Base-by-base conservation (phyloP, 345 rosid species). In the Acer saccharum region DNA sequence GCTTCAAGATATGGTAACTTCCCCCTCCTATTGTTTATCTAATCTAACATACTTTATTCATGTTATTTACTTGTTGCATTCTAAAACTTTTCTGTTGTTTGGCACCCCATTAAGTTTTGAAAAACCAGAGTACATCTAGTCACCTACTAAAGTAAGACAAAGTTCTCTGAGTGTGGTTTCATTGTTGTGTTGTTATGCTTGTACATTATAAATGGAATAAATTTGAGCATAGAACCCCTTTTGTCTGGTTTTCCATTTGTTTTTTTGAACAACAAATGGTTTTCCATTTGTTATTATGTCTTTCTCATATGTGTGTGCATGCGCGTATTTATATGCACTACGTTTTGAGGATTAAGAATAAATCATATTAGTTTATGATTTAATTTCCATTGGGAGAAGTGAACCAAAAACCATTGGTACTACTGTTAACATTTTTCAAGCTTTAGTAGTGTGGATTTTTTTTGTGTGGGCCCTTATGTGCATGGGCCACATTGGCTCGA, bases 1-100 rank as follows among this genome's bases (percentile, higher is more conserved):
- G 99, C 99, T 83, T 94, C 98, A 39, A 90, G 81, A 90, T 91
- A 90, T 84, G 99, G 99, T 94, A 94, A 72, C 29, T 55, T 60
- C 50, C 14, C 65, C 21, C 54, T 72, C 23, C 13, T 18, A 39
- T 14, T 65, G 25, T 67, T 67, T 55, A 54, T 39, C 7, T 21
- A 52, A 57, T 67, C 39, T 20, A 46, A 14, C 39, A 39, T 67
- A 21, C 3, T 52, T 52, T 5, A 32, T 52, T 52, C 58, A 29
- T 65, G 61, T 54, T 60, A 35, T 65, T 65, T 32, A 16, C 61
- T 65, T 11, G 23, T 63, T 18, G 16, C 11, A 27, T 17, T 25
- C 61, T 48, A 64, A 18, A 44, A 44, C 2, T 25, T 63, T 64
- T 2, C 6, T 23, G 4, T 57, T 71, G 1, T 57, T 71, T 54